Conservation (phyloP, 2,329 filamentous ascomycete species). For the Alternaria ventricosa region DNA sequence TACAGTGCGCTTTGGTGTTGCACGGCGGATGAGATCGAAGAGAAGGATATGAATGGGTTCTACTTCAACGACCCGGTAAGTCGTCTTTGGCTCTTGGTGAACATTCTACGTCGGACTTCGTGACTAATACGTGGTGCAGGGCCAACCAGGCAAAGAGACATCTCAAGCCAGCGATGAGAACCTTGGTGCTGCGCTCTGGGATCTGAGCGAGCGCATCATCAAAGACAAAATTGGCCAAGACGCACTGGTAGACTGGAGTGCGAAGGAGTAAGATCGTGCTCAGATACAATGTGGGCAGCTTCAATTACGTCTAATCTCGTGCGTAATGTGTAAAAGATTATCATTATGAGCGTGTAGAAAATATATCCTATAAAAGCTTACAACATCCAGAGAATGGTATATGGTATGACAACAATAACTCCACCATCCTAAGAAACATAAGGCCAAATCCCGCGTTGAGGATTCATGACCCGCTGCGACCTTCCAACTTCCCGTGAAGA, state of each 20-base stretch:
- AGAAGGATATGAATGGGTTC: slow-evolving; percentile 53
- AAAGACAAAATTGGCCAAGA: slow-evolving; percentile 52
- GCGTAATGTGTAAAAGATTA: background rate
- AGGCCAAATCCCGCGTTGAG: background rate
- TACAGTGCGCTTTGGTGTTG: slow-evolving; percentile 53
- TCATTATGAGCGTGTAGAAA: background rate
- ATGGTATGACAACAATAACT: background rate
- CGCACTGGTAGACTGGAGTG: slow-evolving; percentile 47
- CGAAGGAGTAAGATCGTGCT: background rate
- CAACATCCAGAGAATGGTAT: background rate
- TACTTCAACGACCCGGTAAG: slow-evolving; percentile 51
- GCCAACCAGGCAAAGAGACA: slow-evolving; percentile 49
- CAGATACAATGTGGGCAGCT: background rate
- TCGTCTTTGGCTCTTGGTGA: background rate
- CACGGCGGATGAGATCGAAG: slow-evolving; percentile 51
- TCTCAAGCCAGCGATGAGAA: slow-evolving; percentile 49
- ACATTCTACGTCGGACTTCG: background rate
- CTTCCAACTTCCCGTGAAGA: background rate
- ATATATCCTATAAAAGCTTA: background rate
- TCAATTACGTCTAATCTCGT: background rate
- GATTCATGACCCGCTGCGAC: background rate
- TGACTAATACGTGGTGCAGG: background rate
- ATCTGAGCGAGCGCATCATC: slow-evolving; percentile 49
- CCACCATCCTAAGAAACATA: background rate
- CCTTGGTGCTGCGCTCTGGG: slow-evolving; percentile 51